A percentile compares a stretch with the other conserved stretches of the same genome.
Evolutionary conservation across 176 grass and related monocot genomes (phyloP).

Genomic region (Areca catechu): DNA sequence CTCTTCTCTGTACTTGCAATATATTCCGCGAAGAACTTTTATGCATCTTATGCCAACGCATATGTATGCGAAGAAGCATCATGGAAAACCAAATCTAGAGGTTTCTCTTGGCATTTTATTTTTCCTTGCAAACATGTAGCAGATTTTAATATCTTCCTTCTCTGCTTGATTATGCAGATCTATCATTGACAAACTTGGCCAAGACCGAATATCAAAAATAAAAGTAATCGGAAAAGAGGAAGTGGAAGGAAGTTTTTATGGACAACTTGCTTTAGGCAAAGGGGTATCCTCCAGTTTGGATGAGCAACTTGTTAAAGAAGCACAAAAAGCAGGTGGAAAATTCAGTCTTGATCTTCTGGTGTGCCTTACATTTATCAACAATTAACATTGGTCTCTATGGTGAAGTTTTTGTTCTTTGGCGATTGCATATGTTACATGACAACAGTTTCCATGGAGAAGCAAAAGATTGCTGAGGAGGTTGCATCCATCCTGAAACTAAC

Average conservation of each 20-base stretch:
- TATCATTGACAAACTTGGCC: slow-evolving; percentile 62
- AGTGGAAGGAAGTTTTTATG: slow-evolving; percentile 86
- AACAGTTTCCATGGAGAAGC: slow-evolving; percentile 70
- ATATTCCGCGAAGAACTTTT: background rate
- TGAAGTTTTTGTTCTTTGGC: background rate
- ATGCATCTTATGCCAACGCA: background rate
- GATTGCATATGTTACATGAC: slow-evolving; percentile 1
- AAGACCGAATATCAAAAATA: slow-evolving; percentile 56
- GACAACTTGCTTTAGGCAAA: slow-evolving; percentile 86
- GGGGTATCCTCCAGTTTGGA: slow-evolving; percentile 67
- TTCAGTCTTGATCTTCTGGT: slow-evolving; percentile 2
- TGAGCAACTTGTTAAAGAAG: slow-evolving; percentile 73
- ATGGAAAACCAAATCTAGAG: no score
- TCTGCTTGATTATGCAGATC: slow-evolving; percentile 33
- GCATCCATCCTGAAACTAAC: slow-evolving; percentile 72
- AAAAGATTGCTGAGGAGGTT: slow-evolving; percentile 75
- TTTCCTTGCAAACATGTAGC: background rate
- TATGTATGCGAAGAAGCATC: background rate
- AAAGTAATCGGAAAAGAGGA: slow-evolving; percentile 84
- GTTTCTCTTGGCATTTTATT: no score
- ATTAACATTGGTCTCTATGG: slow-evolving; percentile 10
- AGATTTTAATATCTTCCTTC: slow-evolving; percentile 5
- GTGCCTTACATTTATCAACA: background rate
- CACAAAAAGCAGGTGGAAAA: slow-evolving; percentile 58
- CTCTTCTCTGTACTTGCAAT: background rate